Evolutionary conservation across 179 eudicot genomes (phyloP), one percentile per base, ranked within the genome.

Genomic region (Camellia oleifera): DNA sequence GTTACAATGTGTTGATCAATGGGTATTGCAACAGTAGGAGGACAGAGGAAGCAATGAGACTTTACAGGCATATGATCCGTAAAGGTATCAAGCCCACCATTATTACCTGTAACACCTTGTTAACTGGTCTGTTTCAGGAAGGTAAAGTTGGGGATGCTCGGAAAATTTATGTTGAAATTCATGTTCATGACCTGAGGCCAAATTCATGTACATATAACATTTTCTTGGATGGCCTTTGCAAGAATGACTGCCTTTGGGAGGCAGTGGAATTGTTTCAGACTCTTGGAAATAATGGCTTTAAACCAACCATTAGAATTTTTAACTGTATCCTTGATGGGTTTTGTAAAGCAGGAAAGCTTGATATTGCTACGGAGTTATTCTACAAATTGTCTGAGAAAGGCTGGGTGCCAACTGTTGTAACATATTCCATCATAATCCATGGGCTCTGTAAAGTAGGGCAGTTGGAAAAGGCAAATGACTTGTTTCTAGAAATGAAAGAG

Each of bases 241-340:
- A 83, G 78, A 90, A 88, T 75, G 58, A 81, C 53, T 80, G 72
- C 70, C 83, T 86, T n/a, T 65, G 14, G 10, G 83, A 90, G 81
- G 91, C 93, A 69, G 18, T 87, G 58, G 86, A 84, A 32, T 68
- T 86, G 54, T 82, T 87, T 54, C 61, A 71, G 60, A 53, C 48
- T 44, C 77, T 90, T 7, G 86, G 79, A 68, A 71, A 50, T 53
- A 57, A 20, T 12, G 86, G 84, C 15, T 56, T 57, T 65, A 61
- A 82, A 42, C 72, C 78, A 3, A 23, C 65, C 66, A 81, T 81
- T 32, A 32, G 3, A 7, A 42, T 9, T 63, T 84, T 68, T 62
- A 87, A 88, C 65, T 67, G 80, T 63, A 77, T 88, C 26, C 84
- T 90, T 45, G 83, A 84, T 45, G 91, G 91, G 48, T 76, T 90